Evolutionary conservation across 2,329 filamentous ascomycete species (phyloP).

Genomic region (Monilinia polystroma): DNA sequence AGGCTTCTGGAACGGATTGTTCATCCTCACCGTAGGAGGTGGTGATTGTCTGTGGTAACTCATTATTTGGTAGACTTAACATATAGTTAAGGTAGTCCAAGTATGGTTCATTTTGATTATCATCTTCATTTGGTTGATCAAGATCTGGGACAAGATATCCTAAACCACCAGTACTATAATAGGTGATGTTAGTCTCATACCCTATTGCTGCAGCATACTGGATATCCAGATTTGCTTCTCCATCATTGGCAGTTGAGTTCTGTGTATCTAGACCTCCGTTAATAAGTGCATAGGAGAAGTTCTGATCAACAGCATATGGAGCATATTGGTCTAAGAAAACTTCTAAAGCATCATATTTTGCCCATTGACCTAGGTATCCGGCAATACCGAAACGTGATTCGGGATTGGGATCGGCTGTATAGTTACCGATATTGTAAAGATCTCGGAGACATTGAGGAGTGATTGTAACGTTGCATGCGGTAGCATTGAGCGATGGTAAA

Average conservation of each 20-base stretch:
- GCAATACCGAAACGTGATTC: conserved; percentile 64
- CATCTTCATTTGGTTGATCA: conserved; percentile 43
- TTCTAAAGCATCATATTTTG: conserved; percentile 31
- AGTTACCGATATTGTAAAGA: conserved; percentile 47
- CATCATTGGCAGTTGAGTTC: conserved; percentile 42
- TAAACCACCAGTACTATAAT: conserved; percentile 57
- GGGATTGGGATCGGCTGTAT: conserved; percentile 43
- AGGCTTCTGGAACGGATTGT: conserved; percentile 60
- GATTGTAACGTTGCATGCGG: conserved; percentile 38
- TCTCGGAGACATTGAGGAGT: conserved; percentile 41
- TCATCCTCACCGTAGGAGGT: conserved; percentile 69
- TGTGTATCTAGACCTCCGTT: conserved; percentile 44
- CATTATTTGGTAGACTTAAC: conserved; percentile 47
- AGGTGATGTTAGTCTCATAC: conserved; percentile 52
- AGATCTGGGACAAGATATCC: conserved; percentile 45
- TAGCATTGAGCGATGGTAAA: conserved; percentile 30
- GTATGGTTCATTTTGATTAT: conserved; percentile 67
- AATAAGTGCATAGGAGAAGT: conserved; percentile 36
- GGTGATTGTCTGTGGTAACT: conserved; percentile 60
- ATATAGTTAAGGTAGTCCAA: conserved; percentile 59
- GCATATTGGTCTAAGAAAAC: conserved; percentile 30
- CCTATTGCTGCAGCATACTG: conserved; percentile 52
- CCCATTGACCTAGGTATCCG: conserved; percentile 44
- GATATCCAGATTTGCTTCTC: conserved; percentile 44
- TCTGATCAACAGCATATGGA: conserved; percentile 30